phyloP scores from a whole-genome alignment of 768 basidiomycete genomes.

The Gymnopilus dilepis region DNA sequence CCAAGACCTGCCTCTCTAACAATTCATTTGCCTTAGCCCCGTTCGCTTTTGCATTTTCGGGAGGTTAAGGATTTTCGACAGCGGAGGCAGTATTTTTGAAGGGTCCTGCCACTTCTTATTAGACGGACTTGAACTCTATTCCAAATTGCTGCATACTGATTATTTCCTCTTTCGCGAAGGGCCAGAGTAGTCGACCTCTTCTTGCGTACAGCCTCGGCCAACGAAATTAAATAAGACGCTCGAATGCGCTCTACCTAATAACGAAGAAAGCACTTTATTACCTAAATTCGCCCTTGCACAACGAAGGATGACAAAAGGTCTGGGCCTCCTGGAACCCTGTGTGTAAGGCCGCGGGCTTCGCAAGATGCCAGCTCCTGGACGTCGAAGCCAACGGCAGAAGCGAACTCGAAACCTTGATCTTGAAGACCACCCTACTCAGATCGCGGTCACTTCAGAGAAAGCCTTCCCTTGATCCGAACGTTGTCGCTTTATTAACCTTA shows the following conservation, averaged over 20 bases:
- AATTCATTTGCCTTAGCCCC: background rate
- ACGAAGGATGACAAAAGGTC: background rate
- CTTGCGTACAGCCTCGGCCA: background rate
- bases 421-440: slow-evolving; percentile 8
- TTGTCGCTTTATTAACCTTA: slow-evolving; percentile 6
- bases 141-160: background rate
- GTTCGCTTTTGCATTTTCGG: background rate
- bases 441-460: background rate
- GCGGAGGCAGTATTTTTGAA: background rate
- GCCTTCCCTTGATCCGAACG: slow-evolving; percentile 3
- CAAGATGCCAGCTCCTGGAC: background rate
- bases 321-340: background rate
- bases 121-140: background rate
- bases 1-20: background rate
- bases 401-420: background rate
- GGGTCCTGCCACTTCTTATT: background rate
- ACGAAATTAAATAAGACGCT: background rate
- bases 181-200: background rate
- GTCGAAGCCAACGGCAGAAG: slow-evolving; percentile 2
- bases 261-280: background rate
- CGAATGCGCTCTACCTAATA: too few species aligned
- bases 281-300: background rate
- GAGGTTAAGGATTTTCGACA: background rate
- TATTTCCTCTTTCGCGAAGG: background rate
- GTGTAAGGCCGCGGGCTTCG: background rate